Evolutionary conservation across 1,139 yeast species (phyloP), one percentile per base, ranked within the genome.

Genomic region (Saccharomycopsis phalli): DNA sequence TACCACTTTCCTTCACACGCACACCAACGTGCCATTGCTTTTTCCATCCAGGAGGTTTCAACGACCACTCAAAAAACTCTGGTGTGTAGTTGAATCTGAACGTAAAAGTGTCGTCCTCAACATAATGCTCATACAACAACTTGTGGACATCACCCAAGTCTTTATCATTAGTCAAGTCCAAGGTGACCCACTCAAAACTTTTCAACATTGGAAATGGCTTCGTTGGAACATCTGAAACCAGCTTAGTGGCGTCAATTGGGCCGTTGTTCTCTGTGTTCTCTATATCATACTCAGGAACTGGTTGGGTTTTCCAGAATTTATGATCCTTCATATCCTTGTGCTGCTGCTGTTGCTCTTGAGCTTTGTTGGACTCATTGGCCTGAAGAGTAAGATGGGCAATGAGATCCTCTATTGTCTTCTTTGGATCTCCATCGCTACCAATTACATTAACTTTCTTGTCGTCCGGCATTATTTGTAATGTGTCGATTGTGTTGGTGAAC

Each of bases 281-380:
- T n/a, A n/a, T n/a, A 55, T 81, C 82, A 48, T 87, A 77, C 21
- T 69, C 67, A 4, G 88, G 74, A 16, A 93, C 98, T 0, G 98
- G 98, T 60, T 91, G 99, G 5, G 98, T 93, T 56, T 82, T 83
- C 99, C 99, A 91, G 62, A 91, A 91, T 62, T 84, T 86, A 66
- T 88, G 86, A 54, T 87, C 94, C 41, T 83, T 77, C 87, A 88
- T 86, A 27, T 79, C 74, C 54, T 81, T 81, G 50, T 69, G 66
- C 57, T 78, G 79, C n/a, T 41, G 46, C 34, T 27, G n/a, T n/a
- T n/a, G n/a, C n/a, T n/a, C n/a, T n/a, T n/a, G n/a, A n/a, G 18
- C 40, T 31, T 40, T 34, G 22, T 18, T 25, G 7, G 40, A 37
- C 19, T 37, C 40, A 45, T 54, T 48, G 35, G 50, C 53, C 49